phyloP scores from a whole-genome alignment of 148 eudicot species.

The Agrostemma githago region DNA sequence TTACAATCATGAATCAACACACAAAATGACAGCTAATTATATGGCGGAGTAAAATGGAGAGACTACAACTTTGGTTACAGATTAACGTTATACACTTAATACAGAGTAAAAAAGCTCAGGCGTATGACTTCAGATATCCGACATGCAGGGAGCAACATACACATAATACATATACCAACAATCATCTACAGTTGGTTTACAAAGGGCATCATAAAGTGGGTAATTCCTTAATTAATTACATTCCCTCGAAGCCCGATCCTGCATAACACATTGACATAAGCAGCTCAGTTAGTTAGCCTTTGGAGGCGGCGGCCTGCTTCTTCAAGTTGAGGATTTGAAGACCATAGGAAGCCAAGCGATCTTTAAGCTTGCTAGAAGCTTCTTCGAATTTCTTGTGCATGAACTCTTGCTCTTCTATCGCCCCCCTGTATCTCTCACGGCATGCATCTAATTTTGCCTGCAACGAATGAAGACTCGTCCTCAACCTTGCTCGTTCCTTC shows the following conservation, averaged over 20 bases:
- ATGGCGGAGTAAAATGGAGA: too few relatives aligned
- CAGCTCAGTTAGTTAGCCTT: not conserved
- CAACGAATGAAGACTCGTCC: slow-evolving; percentile 68
- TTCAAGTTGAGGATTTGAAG: slow-evolving; percentile 50
- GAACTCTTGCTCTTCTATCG: slow-evolving; percentile 44
- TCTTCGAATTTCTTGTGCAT: slow-evolving; percentile 59
- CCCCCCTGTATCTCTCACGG: slow-evolving; percentile 49
- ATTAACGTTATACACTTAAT: too few relatives aligned
- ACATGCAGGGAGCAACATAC: too few relatives aligned
- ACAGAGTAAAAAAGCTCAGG: too few relatives aligned
- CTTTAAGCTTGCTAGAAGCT: slow-evolving; percentile 58
- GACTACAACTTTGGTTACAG: too few relatives aligned
- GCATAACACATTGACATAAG: not conserved
- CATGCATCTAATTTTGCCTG: slow-evolving; percentile 56
- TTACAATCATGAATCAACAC: too few relatives aligned
- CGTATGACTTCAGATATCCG: too few relatives aligned
- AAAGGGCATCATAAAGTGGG: too few relatives aligned
- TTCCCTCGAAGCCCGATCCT: not conserved
- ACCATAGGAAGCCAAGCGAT: slow-evolving; percentile 44
- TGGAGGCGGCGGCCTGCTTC: slow-evolving; percentile 50
- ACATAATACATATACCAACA: too few relatives aligned
- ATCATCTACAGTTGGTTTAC: not conserved
- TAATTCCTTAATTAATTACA: too few relatives aligned
- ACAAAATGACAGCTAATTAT: too few relatives aligned
- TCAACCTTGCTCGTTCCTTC: slow-evolving; percentile 58